Conservation (phyloP, 2,329 filamentous ascomycete genomes). For the Aspergillus candidus region DNA sequence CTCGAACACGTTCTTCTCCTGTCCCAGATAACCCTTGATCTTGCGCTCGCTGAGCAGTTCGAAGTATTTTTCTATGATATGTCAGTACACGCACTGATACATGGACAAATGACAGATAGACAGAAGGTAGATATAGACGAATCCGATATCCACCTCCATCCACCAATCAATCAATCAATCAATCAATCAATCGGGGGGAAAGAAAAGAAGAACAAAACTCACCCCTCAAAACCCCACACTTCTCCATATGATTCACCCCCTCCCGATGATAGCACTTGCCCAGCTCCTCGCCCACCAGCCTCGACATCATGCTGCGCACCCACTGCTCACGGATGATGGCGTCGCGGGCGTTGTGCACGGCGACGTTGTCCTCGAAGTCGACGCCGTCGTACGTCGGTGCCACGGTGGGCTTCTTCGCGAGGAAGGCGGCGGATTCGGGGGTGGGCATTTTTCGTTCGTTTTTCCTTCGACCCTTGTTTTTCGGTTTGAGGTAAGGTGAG, state of each 20-base stretch:
- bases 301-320: constrained; percentile 64
- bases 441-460: constrained; percentile 51
- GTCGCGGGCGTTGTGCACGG: constrained; percentile 59
- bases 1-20: constrained; percentile 57
- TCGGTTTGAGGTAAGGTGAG: neutral
- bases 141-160: neutral
- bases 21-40: constrained; percentile 57
- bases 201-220: constrained; percentile 26
- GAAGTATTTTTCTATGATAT: constrained; percentile 56
- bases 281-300: constrained; percentile 60
- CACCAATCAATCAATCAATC: neutral
- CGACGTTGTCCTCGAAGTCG: constrained; percentile 59
- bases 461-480: neutral
- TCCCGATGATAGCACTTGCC: constrained; percentile 61
- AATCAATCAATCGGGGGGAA: no score
- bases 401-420: constrained; percentile 60
- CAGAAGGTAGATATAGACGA: neutral
- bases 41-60: constrained; percentile 58
- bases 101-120: no score
- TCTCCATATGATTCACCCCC: constrained; percentile 63
- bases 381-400: constrained; percentile 61
- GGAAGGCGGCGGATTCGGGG: constrained; percentile 58
- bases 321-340: constrained; percentile 62
- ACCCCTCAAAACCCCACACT: constrained; percentile 62
- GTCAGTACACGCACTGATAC: neutral